Conservation (phyloP, 345 rosid species). For the Sisymbrium irio region DNA sequence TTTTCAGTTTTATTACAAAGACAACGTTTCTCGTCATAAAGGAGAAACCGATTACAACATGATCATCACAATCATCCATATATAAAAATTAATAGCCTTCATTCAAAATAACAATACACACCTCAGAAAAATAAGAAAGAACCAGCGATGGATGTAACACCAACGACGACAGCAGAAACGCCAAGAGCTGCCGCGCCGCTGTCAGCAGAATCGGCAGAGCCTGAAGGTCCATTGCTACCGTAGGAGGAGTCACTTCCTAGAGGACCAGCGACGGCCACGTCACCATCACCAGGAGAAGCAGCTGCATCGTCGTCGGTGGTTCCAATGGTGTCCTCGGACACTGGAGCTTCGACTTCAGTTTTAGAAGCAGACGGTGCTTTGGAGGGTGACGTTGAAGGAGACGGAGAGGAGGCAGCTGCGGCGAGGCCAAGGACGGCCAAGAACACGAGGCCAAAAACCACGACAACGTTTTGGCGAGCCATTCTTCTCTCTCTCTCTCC, state of each 20-base stretch:
- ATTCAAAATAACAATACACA: neutral
- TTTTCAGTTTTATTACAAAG: constrained; percentile 5
- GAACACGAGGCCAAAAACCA: constrained; percentile 25
- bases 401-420: constrained; percentile 30
- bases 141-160: constrained; percentile 37
- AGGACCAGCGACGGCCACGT: constrained; percentile 45
- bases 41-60: constrained; percentile 8
- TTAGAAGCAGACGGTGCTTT: constrained; percentile 25
- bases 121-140: constrained; percentile 40
- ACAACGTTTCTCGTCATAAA: constrained; percentile 1
- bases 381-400: constrained; percentile 29
- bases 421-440: constrained; percentile 35
- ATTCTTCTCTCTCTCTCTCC: constrained; percentile 27
- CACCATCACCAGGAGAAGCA: constrained; percentile 36
- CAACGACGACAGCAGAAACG: constrained; percentile 34
- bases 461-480: constrained; percentile 28
- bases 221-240: neutral
- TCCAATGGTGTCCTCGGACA: constrained; percentile 28
- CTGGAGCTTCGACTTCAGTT: constrained; percentile 9
- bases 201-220: neutral
- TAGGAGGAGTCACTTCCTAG: constrained; percentile 37
- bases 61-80: constrained; percentile 31
- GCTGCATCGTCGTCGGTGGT: constrained; percentile 25
- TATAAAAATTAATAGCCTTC: neutral
- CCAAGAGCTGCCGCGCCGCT: constrained; percentile 30